Conservation (phyloP, 495 filamentous ascomycete genomes). For the Talaromyces proteolyticus region DNA sequence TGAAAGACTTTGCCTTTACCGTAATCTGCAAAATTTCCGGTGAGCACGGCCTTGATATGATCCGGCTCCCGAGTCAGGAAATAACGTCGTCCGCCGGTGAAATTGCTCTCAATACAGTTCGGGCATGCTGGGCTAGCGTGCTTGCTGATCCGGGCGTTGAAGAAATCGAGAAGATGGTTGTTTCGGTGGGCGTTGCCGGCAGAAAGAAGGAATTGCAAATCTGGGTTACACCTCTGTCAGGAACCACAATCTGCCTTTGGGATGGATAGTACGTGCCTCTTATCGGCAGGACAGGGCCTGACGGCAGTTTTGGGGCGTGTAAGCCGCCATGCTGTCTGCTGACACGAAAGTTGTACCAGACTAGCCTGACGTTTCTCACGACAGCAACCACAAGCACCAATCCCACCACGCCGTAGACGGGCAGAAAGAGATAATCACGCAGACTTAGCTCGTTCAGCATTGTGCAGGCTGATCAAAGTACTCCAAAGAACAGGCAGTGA, state of each 20-base stretch:
- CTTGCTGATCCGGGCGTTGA: constrained; percentile 17
- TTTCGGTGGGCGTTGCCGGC: constrained; percentile 14
- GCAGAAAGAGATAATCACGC: not conserved
- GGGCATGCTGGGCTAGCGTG: constrained; percentile 25
- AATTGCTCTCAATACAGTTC: constrained; percentile 27
- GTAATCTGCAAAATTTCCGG: constrained; percentile 62
- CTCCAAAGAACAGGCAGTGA: too few relatives aligned
- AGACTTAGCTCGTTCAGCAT: not conserved
- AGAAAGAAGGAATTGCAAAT: not conserved
- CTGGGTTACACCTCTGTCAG: not conserved
- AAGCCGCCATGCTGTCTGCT: not conserved
- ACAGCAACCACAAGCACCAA: not conserved
- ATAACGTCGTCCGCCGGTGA: constrained; percentile 26
- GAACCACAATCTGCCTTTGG: too few relatives aligned
- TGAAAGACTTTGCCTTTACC: constrained; percentile 69
- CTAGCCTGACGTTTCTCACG: not conserved
- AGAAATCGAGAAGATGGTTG: constrained; percentile 25
- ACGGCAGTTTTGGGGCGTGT: constrained; percentile 1
- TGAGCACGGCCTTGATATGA: constrained; percentile 72
- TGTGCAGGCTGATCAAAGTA: too few relatives aligned
- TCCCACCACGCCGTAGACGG: not conserved
- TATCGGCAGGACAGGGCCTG: not conserved
- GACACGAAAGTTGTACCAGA: not conserved
- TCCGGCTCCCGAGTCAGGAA: constrained; percentile 57
- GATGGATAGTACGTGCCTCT: too few relatives aligned